Evolutionary conservation across 2,329 filamentous ascomycete species (phyloP).

Genomic region (Fusarium sp.): DNA sequence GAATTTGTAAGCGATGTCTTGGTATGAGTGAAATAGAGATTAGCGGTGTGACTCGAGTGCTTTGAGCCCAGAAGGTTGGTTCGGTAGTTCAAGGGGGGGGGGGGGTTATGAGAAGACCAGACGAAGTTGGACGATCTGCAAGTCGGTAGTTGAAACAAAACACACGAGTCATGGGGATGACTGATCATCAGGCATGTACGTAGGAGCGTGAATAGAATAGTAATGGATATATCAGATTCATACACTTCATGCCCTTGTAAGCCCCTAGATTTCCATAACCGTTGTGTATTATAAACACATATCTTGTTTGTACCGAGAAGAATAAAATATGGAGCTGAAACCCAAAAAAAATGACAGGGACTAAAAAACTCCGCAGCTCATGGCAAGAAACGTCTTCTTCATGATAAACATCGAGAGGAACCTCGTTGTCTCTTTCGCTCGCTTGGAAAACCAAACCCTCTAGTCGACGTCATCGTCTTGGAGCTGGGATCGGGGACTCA

Average conservation of each 20-base stretch:
- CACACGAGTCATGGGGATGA: slow-evolving; percentile 7
- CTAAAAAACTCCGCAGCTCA: slow-evolving; percentile 35
- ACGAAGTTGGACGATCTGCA: slow-evolving; percentile 20
- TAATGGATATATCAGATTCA: slow-evolving; percentile 20
- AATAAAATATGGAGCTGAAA: slow-evolving; percentile 10
- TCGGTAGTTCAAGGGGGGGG: slow-evolving; percentile 15
- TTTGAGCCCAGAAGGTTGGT: background rate
- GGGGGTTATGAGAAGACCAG: too few species aligned
- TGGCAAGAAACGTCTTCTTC: slow-evolving; percentile 22
- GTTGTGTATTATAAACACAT: slow-evolving; percentile 9
- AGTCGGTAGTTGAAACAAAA: slow-evolving; percentile 20
- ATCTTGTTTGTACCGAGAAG: slow-evolving; percentile 20
- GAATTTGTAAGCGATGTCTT: slow-evolving; percentile 12
- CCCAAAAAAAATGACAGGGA: slow-evolving; percentile 6
- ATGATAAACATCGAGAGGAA: slow-evolving; percentile 7
- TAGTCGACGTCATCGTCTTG: slow-evolving; percentile 49
- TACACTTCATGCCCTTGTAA: slow-evolving; percentile 3
- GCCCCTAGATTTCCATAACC: slow-evolving; percentile 5
- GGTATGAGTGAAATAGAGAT: slow-evolving; percentile 5
- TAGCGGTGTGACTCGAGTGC: slow-evolving; percentile 14
- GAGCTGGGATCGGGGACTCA: slow-evolving; percentile 38
- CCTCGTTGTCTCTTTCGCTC: slow-evolving; percentile 23
- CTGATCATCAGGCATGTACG: background rate
- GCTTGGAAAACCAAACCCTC: slow-evolving; percentile 18
- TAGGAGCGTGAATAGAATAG: slow-evolving; percentile 1